phyloP scores from a whole-genome alignment of 768 basidiomycete genomes.

The Amyloporia xantha region DNA sequence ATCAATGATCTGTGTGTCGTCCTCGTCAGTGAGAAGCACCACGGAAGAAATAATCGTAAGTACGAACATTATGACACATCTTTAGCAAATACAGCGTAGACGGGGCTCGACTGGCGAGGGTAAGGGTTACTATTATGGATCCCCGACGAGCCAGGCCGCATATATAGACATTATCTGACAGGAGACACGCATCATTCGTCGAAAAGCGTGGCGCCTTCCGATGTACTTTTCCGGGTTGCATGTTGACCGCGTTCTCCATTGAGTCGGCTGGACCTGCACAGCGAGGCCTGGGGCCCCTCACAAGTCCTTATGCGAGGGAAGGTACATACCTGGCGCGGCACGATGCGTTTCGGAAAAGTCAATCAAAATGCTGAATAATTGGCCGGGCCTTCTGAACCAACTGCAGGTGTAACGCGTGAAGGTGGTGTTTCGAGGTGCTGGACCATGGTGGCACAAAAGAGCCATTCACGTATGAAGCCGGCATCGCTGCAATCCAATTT shows the following conservation, averaged over 20 bases:
- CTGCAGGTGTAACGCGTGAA: constrained; percentile 3
- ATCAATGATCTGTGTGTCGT: constrained; percentile 53
- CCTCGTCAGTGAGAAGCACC: constrained; percentile 4
- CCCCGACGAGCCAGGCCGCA: constrained; percentile 8
- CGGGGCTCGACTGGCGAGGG: constrained; percentile 14
- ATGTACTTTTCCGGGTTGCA: constrained; percentile 27
- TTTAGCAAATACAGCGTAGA: constrained; percentile 17
- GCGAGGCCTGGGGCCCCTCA: constrained; percentile 30
- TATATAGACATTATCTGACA: constrained; percentile 24
- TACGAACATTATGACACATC: constrained; percentile 74
- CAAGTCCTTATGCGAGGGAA: constrained; percentile 16
- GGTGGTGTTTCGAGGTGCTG: constrained; percentile 3
- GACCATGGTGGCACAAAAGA: not conserved
- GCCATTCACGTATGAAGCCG: not conserved
- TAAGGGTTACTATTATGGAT: constrained; percentile 12
- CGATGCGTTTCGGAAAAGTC: constrained; percentile 14
- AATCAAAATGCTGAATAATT: constrained; percentile 17
- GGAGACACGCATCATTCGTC: constrained; percentile 19
- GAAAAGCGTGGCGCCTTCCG: constrained; percentile 22
- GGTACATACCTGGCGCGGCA: constrained; percentile 13
- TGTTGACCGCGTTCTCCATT: constrained; percentile 32
- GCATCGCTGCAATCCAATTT: not conserved
- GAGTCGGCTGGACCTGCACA: constrained; percentile 26
- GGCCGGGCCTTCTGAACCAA: constrained; percentile 2
- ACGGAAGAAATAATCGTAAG: not conserved